phyloP scores from a whole-genome alignment of 768 basidiomycete genomes.

The Lactarius indigo region DNA sequence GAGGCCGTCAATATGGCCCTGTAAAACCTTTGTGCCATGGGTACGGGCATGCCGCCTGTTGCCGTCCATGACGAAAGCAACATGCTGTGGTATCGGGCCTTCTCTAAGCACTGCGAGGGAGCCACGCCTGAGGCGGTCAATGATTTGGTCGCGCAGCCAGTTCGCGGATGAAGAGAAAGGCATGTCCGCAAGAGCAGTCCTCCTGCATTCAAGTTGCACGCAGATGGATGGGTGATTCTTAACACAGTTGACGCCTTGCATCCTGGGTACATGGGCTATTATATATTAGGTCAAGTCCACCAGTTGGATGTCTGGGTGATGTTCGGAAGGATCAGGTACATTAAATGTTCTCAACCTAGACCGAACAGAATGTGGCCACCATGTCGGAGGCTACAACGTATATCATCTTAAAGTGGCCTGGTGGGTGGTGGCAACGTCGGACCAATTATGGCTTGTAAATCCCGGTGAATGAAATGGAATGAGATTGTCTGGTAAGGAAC shows the following conservation, averaged over 20 bases:
- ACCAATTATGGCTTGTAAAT: no score
- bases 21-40: conserved; percentile 55
- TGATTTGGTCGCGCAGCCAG: conserved; percentile 26
- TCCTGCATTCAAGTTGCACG: neutral
- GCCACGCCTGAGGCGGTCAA: conserved; percentile 37
- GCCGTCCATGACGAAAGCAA: conserved; percentile 97
- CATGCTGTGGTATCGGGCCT: conserved; percentile 84
- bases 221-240: neutral
- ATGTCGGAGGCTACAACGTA: neutral
- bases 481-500: no score
- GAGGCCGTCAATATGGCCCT: conserved; percentile 88
- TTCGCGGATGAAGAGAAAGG: conserved; percentile 27
- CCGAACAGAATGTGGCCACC: neutral
- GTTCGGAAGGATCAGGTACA: neutral
- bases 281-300: neutral
- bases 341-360: neutral
- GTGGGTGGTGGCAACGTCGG: no score
- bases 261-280: neutral
- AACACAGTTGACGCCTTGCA: no score
- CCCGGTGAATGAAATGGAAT: neutral
- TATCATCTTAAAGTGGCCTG: neutral
- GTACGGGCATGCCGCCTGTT: conserved; percentile 85
- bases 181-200: neutral
- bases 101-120: conserved; percentile 66
- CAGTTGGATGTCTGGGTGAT: no score